Base-by-base conservation (phyloP, 768 basidiomycete genomes). In the Mrakia blollopis region DNA sequence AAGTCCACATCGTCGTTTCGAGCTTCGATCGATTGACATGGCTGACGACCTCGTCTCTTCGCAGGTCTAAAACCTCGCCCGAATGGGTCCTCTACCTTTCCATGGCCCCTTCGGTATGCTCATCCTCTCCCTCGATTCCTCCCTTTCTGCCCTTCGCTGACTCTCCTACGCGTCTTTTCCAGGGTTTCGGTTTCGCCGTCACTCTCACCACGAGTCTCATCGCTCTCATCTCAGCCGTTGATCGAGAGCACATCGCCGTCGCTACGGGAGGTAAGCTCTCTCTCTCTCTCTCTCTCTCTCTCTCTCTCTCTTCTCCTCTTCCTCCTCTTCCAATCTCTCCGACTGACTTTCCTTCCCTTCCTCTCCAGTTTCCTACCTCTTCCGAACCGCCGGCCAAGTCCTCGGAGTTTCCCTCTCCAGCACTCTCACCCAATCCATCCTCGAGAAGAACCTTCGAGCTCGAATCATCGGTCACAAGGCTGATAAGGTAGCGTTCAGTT, bases 331-430 rank as follows among this genome's bases (percentile, higher is more conserved):
- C n/a, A n/a, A n/a, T 44, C 44, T 44, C 14, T 11, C 7, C 3
- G 11, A 11, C 44, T 6, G 69, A 50, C 71, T 78, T 79, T 77
- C 72, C 54, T 78, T 39, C 37, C 60, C 0, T 25, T 23, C 35
- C n/a, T 21, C 28, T 23, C 35, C 80, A 96, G 94, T 95, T 80
- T 92, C 92, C 44, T 98, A 98, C 84, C 86, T 97, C 67, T 96
- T 95, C 86, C 87, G 95, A 79, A 94, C 93, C 11, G 91, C 92
- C 25, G 95, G 95, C 3, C 96, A 98, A 85, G 97, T 97, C 32
- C 87, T 98, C 74, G 97, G 96, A 50, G 96, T 99, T 73, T 92
- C 92, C 80, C 85, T 95, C 65, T 90, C 90, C 80, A 92, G 93
- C 30, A 91, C 93, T 0, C 83, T 98, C 37, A 85, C 95, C 44